Conservation (phyloP, 164 flowering plant species). For the Annona cherimola region DNA sequence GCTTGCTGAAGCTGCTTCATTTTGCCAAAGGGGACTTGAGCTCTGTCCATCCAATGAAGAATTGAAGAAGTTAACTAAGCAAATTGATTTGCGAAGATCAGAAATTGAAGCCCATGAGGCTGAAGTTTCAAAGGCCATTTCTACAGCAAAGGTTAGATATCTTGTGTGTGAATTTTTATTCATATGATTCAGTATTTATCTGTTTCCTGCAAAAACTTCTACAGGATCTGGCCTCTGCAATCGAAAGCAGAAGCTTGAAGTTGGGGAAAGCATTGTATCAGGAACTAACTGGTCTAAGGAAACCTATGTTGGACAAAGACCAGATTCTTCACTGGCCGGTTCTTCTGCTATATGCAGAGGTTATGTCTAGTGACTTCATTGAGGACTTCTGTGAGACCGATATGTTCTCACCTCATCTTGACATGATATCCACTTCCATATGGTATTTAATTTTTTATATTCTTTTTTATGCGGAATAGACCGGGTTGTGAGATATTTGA, state of each 20-base stretch:
- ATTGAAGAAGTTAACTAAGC: slow-evolving; percentile 52
- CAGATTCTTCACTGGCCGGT: slow-evolving; percentile 94
- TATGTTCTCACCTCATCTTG: slow-evolving; percentile 76
- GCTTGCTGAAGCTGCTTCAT: slow-evolving; percentile 56
- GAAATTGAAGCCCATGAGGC: slow-evolving; percentile 52
- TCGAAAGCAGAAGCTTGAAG: slow-evolving; percentile 60
- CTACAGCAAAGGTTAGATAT: slow-evolving; percentile 58
- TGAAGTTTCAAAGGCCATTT: slow-evolving; percentile 55
- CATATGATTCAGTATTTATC: not conserved
- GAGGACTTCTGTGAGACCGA: slow-evolving; percentile 96
- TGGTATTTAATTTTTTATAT: not conserved
- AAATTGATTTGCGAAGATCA: slow-evolving; percentile 35
- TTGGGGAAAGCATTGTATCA: slow-evolving; percentile 70
- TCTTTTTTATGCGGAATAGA: not conserved
- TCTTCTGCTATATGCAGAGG: slow-evolving; percentile 84
- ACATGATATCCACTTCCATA: slow-evolving; percentile 66
- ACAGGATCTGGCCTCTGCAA: slow-evolving; percentile 67
- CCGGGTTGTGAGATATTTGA: not conserved
- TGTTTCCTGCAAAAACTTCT: slow-evolving; percentile 11
- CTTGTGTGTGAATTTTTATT: slow-evolving; percentile 1
- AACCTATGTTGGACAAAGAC: slow-evolving; percentile 58
- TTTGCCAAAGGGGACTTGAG: slow-evolving; percentile 56
- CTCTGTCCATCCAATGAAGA: slow-evolving; percentile 62
- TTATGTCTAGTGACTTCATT: slow-evolving; percentile 92
- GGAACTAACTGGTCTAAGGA: slow-evolving; percentile 73